Evolutionary conservation across 2,329 filamentous ascomycete species (phyloP), one percentile per base, ranked within the genome.

Genomic region (Colletotrichum paranaense): DNA sequence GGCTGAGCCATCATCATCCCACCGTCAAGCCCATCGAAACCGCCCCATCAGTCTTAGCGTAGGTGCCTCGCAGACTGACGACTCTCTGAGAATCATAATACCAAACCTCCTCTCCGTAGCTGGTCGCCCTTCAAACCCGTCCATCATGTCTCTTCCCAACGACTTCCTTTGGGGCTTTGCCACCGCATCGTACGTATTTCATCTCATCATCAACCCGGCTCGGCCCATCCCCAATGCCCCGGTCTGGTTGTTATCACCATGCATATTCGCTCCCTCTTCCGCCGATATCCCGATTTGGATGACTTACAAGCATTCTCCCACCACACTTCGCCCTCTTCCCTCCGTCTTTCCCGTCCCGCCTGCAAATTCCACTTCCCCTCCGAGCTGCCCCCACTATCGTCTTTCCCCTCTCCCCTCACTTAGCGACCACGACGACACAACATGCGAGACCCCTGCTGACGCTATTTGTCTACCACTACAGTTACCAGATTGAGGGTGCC

Each of bases 401-500:
- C 49, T 63, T 46, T 22, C 24, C 59, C 35, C 32, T 7, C 62
- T 30, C 49, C 19, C 42, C 38, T 22, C 9, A 28, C 30, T 52
- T 65, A 63, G 70, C 60, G 67, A 70, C 53, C 60, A 24, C 65
- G 35, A 62, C 49, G 49, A 68, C 19, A 62, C 42, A 56, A 5
- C 56, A 30, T 73, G 70, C 70, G 14, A 30, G 19, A 70, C 35
- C 55, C 55, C 56, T 68, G 62, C 74, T 75, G 38, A 74, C 65
- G 19, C 46, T 19, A 22, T 49, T 42, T 57, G 46, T 42, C 52
- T 6, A 38, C 58, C 67, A 67, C 52, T 74, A 5, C 80, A 97
- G 94, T 80, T 97, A 97, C 86, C 94, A 97, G 82, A 93, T 97
- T 77, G 95, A 97, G 86, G 95, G 95, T 71, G 91, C 91, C 60